Evolutionary conservation across 176 grass and related monocot species (phyloP).

Genomic region (Secale cereale): DNA sequence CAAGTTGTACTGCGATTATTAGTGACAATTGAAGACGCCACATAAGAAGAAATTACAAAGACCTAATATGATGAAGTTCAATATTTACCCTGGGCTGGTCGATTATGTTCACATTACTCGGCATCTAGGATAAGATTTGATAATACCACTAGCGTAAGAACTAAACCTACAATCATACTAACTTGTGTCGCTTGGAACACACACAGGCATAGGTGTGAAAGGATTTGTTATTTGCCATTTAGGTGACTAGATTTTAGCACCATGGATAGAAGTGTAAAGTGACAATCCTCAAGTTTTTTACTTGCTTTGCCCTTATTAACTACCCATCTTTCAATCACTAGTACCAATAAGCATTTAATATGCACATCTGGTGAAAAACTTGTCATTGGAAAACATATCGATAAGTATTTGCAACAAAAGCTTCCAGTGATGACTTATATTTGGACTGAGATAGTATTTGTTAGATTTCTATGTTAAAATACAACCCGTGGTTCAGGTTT

Average conservation of each 20-base stretch:
- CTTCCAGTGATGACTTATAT: neutral
- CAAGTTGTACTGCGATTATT: neutral
- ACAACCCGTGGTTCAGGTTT: neutral
- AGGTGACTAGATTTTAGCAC: neutral
- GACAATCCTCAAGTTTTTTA: neutral
- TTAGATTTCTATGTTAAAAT: neutral
- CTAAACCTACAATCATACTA: neutral
- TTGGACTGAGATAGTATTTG: neutral
- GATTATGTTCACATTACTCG: neutral
- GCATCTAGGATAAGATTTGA: neutral
- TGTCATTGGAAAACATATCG: neutral
- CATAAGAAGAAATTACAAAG: constrained; percentile 5
- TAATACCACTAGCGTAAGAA: neutral
- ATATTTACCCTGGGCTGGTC: neutral
- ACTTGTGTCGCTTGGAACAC: too few species aligned
- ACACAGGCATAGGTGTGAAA: neutral
- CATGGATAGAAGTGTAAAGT: neutral
- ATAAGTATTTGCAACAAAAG: neutral
- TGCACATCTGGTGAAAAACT: neutral
- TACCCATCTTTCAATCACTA: too few species aligned
- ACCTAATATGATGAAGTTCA: neutral
- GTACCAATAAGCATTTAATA: neutral
- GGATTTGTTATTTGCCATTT: neutral
- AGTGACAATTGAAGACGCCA: neutral
- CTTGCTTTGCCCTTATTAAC: neutral